These are phyloP conservation scores for Corylus avellana DNA, from an alignment of 306 rosid species.

Conservation along the genomic window DNA sequence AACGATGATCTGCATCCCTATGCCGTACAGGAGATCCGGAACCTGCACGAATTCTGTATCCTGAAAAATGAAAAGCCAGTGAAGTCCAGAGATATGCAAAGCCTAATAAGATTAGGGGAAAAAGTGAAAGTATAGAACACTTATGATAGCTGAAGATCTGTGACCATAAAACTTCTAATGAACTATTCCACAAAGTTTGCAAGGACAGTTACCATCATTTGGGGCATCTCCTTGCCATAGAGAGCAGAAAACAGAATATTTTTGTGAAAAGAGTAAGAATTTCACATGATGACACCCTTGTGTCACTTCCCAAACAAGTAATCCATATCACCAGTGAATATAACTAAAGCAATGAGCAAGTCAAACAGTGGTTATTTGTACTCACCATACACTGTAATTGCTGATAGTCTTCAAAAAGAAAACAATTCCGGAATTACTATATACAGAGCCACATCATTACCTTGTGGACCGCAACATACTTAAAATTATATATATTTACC, in stretches of 20 bases:
- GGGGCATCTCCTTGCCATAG: constrained; percentile 47
- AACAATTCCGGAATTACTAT: constrained; percentile 17
- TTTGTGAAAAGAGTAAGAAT: constrained; percentile 31
- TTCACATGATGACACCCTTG: constrained; percentile 41
- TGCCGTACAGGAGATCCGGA: constrained; percentile 80
- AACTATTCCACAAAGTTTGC: constrained; percentile 45
- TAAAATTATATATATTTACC: constrained; percentile 7
- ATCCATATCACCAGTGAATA: constrained; percentile 23
- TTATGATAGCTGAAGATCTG: constrained; percentile 39
- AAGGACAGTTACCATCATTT: constrained; percentile 48
- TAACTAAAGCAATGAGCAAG: constrained; percentile 25
- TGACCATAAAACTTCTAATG: constrained; percentile 48
- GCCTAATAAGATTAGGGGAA: constrained; percentile 30
- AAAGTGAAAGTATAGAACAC: constrained; percentile 37
- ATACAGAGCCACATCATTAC: constrained; percentile 34
- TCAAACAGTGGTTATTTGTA: constrained; percentile 27
- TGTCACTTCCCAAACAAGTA: constrained; percentile 39
- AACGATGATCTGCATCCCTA: constrained; percentile 61
- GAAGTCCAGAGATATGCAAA: constrained; percentile 47
- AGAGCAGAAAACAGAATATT: constrained; percentile 34
- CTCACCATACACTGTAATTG: constrained; percentile 5
- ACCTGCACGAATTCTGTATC: constrained; percentile 94
- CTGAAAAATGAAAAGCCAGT: constrained; percentile 72
- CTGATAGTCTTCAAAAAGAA: constrained; percentile 24
- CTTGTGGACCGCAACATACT: constrained; percentile 22